Conservation (phyloP, 371 early-diverging fungal species). For the Apophysomyces elegans region DNA sequence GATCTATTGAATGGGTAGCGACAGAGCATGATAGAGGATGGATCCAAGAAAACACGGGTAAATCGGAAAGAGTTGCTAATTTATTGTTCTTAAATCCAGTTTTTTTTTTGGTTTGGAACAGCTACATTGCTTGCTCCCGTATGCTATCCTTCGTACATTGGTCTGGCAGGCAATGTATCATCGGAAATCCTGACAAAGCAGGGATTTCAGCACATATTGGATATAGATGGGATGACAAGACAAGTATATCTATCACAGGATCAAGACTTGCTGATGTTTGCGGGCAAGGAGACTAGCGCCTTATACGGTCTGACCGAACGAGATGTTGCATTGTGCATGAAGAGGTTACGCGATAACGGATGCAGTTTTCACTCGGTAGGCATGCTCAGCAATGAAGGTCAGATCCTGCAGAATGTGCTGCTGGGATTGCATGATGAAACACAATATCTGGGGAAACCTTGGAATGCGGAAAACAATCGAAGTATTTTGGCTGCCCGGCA, state of each 20-base stretch:
- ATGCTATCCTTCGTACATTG: background rate
- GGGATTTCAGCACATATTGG: background rate
- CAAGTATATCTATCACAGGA: background rate
- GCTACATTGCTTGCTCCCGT: background rate
- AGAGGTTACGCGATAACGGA: background rate
- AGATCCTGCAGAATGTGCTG: background rate
- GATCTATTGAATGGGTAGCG: background rate
- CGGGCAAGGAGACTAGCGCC: background rate
- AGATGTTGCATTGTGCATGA: background rate
- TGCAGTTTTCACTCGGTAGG: background rate
- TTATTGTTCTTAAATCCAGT: background rate
- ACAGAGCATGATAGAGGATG: background rate
- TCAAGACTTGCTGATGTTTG: background rate
- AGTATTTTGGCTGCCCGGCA: background rate
- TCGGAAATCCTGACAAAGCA: background rate
- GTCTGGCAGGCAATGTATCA: background rate
- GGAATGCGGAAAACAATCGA: background rate
- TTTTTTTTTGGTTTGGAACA: background rate
- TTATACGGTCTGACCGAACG: background rate
- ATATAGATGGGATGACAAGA: background rate
- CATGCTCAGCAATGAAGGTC: background rate
- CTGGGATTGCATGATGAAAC: background rate
- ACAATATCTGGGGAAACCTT: background rate
- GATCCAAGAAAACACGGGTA: background rate
- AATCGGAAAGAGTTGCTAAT: background rate